phyloP scores from a whole-genome alignment of 208 protist genomes.

The Vickermania ingenoplastis region DNA sequence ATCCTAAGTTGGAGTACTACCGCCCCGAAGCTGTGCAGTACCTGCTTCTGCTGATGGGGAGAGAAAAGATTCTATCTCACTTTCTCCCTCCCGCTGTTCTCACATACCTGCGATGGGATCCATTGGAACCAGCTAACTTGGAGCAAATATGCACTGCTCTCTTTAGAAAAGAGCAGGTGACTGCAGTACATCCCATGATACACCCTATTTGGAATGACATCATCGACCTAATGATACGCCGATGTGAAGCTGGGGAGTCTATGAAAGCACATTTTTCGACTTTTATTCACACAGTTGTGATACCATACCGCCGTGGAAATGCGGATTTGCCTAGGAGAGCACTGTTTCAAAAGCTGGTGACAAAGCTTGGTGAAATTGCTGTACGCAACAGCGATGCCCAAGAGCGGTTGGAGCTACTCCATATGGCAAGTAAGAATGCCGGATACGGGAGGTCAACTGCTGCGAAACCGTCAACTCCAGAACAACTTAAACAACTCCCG shows the following conservation, averaged over 20 bases:
- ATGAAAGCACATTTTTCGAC: constrained; percentile 80
- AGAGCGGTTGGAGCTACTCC: constrained; percentile 57
- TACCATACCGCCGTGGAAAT: constrained; percentile 77
- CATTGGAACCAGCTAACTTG: constrained; percentile 56
- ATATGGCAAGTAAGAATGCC: constrained; percentile 64
- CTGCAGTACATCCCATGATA: constrained; percentile 71
- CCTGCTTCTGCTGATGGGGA: constrained; percentile 60
- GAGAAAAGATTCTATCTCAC: constrained; percentile 5
- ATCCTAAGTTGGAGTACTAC: constrained; percentile 84
- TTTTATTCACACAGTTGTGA: constrained; percentile 76
- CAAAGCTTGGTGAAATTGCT: constrained; percentile 63
- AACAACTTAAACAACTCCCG: constrained; percentile 55
- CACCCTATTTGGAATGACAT: constrained; percentile 85
- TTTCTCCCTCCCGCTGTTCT: constrained; percentile 26
- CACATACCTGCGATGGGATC: constrained; percentile 45
- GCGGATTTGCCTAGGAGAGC: constrained; percentile 54
- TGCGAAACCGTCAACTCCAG: constrained; percentile 55
- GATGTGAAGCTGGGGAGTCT: constrained; percentile 68
- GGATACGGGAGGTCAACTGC: constrained; percentile 51
- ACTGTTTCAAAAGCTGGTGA: constrained; percentile 72
- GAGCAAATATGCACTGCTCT: constrained; percentile 78
- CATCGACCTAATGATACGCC: constrained; percentile 52
- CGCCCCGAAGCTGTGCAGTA: constrained; percentile 79
- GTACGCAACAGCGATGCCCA: constrained; percentile 61
- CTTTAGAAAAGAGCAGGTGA: constrained; percentile 84